Percentiles rank a stretch among this genome's conserved stretches.
These are phyloP conservation scores for Epichloe elymi DNA, from an alignment of 2,329 filamentous ascomycete genomes.

Conservation along the genomic window DNA sequence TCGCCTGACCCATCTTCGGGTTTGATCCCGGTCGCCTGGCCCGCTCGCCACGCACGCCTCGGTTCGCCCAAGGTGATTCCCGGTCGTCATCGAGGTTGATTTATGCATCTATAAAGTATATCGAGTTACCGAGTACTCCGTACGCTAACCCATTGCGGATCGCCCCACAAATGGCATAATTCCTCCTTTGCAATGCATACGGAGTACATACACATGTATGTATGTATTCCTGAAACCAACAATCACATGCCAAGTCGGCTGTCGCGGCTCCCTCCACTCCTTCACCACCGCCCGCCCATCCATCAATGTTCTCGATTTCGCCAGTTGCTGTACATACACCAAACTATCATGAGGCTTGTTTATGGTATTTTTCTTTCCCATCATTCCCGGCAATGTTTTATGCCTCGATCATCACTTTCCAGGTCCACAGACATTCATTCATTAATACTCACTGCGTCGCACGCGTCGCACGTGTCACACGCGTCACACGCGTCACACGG, in stretches of 20 bases:
- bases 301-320: too few relatives aligned
- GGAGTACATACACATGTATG: too few relatives aligned
- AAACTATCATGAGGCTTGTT: neutral
- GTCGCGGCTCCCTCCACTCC: neutral
- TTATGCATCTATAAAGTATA: neutral
- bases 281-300: too few relatives aligned
- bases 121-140: neutral
- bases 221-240: neutral
- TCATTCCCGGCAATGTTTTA: conserved; percentile 1
- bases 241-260: conserved; percentile 3
- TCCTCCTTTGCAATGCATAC: neutral
- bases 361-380: neutral
- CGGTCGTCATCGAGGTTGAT: neutral
- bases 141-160: neutral
- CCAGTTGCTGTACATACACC: too few relatives aligned
- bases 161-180: too few relatives aligned
- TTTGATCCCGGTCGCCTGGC: neutral
- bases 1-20: neutral
- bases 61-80: neutral
- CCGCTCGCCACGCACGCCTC: conserved; percentile 2
- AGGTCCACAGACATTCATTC: neutral
- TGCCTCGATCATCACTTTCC: neutral
- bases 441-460: neutral
- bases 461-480: neutral
- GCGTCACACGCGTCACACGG: neutral